phyloP scores from a whole-genome alignment of 768 basidiomycete genomes.

The Leccinum imitatum region DNA sequence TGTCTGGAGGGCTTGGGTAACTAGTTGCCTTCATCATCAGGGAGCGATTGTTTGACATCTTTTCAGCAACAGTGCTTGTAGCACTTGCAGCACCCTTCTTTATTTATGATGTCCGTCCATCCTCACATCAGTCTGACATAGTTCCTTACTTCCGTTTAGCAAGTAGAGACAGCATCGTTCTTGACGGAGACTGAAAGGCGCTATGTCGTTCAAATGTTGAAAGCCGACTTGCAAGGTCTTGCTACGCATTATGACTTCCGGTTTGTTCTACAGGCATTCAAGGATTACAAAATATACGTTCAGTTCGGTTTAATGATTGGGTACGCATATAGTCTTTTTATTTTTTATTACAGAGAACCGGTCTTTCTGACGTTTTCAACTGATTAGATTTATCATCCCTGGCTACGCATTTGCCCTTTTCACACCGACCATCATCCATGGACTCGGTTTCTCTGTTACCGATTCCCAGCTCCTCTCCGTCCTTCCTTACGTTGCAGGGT shows the following conservation, averaged over 20 bases:
- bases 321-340: slow-evolving; percentile 15
- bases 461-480: slow-evolving; percentile 47
- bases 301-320: slow-evolving; percentile 39
- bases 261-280: slow-evolving; percentile 49
- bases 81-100: slow-evolving; percentile 39
- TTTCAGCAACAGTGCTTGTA: slow-evolving; percentile 9
- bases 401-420: slow-evolving; percentile 47
- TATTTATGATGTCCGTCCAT: slow-evolving; percentile 47
- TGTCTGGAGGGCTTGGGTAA: slow-evolving; percentile 30
- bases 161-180: slow-evolving; percentile 14
- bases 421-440: slow-evolving; percentile 47
- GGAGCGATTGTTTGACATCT: background rate
- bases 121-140: background rate
- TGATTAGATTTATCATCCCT: slow-evolving; percentile 40
- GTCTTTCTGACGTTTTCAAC: slow-evolving; percentile 3
- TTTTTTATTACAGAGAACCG: background rate
- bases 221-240: slow-evolving; percentile 42
- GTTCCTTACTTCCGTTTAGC: slow-evolving; percentile 10
- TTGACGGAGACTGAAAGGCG: slow-evolving; percentile 40
- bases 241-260: slow-evolving; percentile 43
- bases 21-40: background rate
- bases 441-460: slow-evolving; percentile 50
- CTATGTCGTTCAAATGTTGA: slow-evolving; percentile 40
- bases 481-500: slow-evolving; percentile 45
- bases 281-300: slow-evolving; percentile 41